Percentiles rank a stretch among this genome's conserved stretches.
Conservation (phyloP, 306 rosid genomes). For the Hippophae gyantsensis region DNA sequence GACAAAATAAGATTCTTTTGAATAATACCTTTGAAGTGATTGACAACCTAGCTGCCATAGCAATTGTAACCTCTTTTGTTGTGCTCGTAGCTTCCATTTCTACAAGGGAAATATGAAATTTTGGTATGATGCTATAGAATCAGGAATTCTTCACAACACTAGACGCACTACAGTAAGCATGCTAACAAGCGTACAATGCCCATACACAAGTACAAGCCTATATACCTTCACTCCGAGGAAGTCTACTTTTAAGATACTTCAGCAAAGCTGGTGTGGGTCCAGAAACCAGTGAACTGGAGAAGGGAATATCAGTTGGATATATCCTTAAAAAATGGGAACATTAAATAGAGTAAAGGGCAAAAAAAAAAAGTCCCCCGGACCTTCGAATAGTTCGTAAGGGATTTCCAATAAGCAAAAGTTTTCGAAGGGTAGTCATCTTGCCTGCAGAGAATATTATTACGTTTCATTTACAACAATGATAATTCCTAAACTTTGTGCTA, state of each 20-base stretch:
- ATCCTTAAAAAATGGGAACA: constrained; percentile 13
- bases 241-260: constrained; percentile 73
- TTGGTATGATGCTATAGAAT: background rate
- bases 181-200: constrained; percentile 1
- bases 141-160: background rate
- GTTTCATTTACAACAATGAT: background rate
- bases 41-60: constrained; percentile 75
- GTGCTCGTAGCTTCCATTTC: constrained; percentile 49
- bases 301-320: constrained; percentile 19
- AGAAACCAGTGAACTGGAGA: constrained; percentile 72
- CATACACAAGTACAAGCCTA: constrained; percentile 12
- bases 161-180: background rate
- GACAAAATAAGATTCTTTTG: constrained; percentile 1
- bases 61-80: constrained; percentile 51
- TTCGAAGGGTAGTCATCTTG: constrained; percentile 84
- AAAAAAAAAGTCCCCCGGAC: constrained; percentile 28
- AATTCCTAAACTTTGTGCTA: background rate
- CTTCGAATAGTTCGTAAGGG: constrained; percentile 84
- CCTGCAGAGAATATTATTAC: constrained; percentile 38
- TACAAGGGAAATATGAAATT: constrained; percentile 24
- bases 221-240: constrained; percentile 70
- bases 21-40: constrained; percentile 70
- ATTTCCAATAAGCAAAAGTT: constrained; percentile 76
- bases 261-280: constrained; percentile 74
- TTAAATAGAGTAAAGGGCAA: constrained; percentile 7